A percentile compares a stretch with the other conserved stretches of the same genome.
Evolutionary conservation across 495 filamentous ascomycete species (phyloP).

Genomic region (Neurospora pannonica): DNA sequence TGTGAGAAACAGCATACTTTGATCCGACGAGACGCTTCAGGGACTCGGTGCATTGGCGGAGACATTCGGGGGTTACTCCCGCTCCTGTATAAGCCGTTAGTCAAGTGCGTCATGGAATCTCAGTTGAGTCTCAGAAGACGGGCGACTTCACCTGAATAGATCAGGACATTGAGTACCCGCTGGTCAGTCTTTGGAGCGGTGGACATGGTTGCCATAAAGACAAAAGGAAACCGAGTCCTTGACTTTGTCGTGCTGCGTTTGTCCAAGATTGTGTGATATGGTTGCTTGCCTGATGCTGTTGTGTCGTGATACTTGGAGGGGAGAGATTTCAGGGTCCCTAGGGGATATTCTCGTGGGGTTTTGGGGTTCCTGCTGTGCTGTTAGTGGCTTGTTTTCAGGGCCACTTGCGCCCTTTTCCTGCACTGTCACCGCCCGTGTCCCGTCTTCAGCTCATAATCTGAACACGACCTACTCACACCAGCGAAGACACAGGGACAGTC

Average conservation of each 20-base stretch:
- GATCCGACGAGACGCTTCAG: conserved; percentile 84
- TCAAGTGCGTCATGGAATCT: background rate
- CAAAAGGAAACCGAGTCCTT: background rate
- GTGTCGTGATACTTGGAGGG: background rate
- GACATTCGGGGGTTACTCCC: conserved; percentile 78
- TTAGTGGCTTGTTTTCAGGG: background rate
- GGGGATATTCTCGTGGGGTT: background rate
- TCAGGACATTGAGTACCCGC: conserved; percentile 72
- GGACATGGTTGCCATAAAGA: background rate
- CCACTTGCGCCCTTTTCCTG: background rate
- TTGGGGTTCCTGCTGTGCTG: background rate
- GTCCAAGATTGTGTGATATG: background rate
- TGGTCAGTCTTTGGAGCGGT: background rate
- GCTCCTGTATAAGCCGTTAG: conserved; percentile 44
- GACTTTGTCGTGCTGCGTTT: background rate
- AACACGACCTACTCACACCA: background rate
- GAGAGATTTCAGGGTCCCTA: background rate
- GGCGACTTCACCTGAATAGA: conserved; percentile 63
- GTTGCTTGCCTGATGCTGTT: background rate
- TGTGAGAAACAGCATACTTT: conserved; percentile 83
- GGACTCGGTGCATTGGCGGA: conserved; percentile 80
- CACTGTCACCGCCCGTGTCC: background rate
- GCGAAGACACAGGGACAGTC: background rate
- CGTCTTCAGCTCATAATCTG: no score
- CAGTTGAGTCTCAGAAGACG: background rate